phyloP scores from a whole-genome alignment of 1,284 basidiomycete genomes.

The Austropuccinia psidii region DNA sequence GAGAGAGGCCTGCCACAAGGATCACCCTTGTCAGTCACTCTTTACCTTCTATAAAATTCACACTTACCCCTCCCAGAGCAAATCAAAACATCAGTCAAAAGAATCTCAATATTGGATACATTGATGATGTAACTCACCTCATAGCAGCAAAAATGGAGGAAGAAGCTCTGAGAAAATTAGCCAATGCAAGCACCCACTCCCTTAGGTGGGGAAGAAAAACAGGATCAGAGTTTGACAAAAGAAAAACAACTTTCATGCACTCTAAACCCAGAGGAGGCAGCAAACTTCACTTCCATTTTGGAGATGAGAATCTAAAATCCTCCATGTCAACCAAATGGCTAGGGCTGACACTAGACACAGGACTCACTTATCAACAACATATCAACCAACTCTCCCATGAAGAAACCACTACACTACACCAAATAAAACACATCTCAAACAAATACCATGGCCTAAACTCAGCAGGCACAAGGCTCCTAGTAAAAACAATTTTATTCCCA shows the following conservation, averaged over 20 bases:
- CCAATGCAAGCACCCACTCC: neutral
- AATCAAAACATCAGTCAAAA: neutral
- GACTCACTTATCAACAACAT: neutral
- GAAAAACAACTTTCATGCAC: neutral
- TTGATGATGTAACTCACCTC: neutral
- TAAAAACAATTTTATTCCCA: no score
- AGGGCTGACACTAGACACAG: neutral
- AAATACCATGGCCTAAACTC: no score
- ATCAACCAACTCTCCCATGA: neutral
- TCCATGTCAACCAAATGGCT: neutral
- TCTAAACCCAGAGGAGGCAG: neutral
- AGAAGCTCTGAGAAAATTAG: neutral
- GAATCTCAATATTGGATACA: neutral
- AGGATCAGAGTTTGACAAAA: neutral
- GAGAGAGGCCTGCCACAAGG: slow-evolving; percentile 10
- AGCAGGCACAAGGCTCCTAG: no score
- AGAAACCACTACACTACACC: no score
- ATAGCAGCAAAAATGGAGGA: neutral
- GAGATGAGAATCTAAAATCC: no score
- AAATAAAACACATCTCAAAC: no score
- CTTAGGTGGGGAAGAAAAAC: neutral
- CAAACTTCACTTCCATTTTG: neutral
- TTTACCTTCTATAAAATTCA: slow-evolving; percentile 14
- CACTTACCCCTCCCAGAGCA: neutral
- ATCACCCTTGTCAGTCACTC: slow-evolving; percentile 2